Evolutionary conservation across 805 yeast genomes (phyloP).

Genomic region (Alloascoidea hylecoeti): DNA sequence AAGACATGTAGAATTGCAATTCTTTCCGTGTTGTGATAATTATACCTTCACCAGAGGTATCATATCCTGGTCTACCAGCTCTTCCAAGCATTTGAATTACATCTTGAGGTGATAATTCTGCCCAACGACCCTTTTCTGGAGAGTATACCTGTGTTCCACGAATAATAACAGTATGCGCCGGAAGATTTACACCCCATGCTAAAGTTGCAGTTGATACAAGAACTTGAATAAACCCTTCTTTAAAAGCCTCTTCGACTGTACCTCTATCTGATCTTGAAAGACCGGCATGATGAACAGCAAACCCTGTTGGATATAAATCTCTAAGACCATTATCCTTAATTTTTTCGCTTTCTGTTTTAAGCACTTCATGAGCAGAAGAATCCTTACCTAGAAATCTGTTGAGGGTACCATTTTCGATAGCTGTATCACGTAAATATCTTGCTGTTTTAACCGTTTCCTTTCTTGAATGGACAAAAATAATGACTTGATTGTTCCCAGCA

Average conservation of each 20-base stretch:
- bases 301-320: constrained; percentile 52
- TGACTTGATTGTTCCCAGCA: constrained; percentile 59
- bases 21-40: constrained; percentile 81
- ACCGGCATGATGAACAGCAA: constrained; percentile 93
- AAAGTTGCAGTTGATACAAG: constrained; percentile 85
- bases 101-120: constrained; percentile 88
- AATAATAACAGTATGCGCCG: constrained; percentile 88
- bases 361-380: constrained; percentile 46
- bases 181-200: constrained; percentile 96
- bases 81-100: constrained; percentile 95
- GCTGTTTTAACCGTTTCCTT: constrained; percentile 87
- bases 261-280: constrained; percentile 58
- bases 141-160: constrained; percentile 91
- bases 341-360: constrained; percentile 46
- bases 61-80: constrained; percentile 95
- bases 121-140: constrained; percentile 84
- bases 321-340: constrained; percentile 39
- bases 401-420: constrained; percentile 39
- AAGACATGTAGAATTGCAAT: constrained; percentile 76
- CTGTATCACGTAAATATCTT: constrained; percentile 47
- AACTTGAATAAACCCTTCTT: constrained; percentile 75
- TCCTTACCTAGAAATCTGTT: constrained; percentile 30
- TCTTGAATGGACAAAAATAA: constrained; percentile 87
- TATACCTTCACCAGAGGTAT: constrained; percentile 85
- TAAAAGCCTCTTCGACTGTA: constrained; percentile 73